Evolutionary conservation across 352 stramenopile genomes (phyloP).

Genomic region (Phytophthora foliorum): DNA sequence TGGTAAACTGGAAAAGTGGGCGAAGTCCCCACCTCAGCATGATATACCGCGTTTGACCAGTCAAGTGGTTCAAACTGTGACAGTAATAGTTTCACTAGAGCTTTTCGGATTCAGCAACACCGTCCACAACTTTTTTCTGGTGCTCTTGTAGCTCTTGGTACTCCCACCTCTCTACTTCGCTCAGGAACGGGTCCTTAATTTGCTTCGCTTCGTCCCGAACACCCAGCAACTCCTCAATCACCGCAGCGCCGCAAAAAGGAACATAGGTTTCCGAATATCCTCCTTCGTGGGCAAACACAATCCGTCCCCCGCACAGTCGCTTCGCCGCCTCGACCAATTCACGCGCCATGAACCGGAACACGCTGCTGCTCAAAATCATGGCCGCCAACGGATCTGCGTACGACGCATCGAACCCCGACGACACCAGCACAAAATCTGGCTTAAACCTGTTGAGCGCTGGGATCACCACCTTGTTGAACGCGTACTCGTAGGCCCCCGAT

Average conservation of each 20-base stretch:
- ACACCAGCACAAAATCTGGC: conserved; percentile 84
- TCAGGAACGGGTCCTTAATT: conserved; percentile 68
- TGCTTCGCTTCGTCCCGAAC: conserved; percentile 52
- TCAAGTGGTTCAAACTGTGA: too few relatives aligned
- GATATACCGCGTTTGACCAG: too few relatives aligned
- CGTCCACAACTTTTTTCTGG: conserved; percentile 62
- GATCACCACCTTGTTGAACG: conserved; percentile 74
- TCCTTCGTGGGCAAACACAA: conserved; percentile 86
- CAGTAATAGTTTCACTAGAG: background rate
- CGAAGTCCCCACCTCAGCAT: too few relatives aligned
- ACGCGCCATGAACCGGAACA: conserved; percentile 75
- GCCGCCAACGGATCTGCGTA: conserved; percentile 84
- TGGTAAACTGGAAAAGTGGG: too few relatives aligned
- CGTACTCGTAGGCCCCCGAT: conserved; percentile 71
- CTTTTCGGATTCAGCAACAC: background rate
- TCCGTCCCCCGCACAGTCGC: conserved; percentile 54
- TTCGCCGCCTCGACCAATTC: conserved; percentile 59
- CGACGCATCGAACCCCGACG: conserved; percentile 81
- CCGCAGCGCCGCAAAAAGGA: conserved; percentile 89
- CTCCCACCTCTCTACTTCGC: conserved; percentile 71
- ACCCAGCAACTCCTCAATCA: conserved; percentile 78
- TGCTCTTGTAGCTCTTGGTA: conserved; percentile 84
- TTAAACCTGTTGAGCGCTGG: conserved; percentile 76
- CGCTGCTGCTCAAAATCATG: conserved; percentile 87
- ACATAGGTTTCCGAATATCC: conserved; percentile 92